Percentiles rank a stretch among this genome's conserved stretches.
Evolutionary conservation across 306 rosid species (phyloP).

Genomic region (Acacia acuminata): DNA sequence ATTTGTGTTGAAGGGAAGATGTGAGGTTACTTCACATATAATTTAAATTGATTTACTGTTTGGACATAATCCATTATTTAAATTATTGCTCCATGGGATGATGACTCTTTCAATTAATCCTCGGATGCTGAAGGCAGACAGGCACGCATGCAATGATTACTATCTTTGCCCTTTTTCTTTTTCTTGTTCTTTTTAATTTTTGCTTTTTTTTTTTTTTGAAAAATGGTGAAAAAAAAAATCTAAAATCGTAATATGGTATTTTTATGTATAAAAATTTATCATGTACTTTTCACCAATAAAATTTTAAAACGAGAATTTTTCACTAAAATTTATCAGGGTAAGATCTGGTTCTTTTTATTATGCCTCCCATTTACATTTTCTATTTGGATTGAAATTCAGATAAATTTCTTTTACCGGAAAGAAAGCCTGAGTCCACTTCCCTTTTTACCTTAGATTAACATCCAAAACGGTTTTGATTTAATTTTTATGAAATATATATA

Average conservation of each 20-base stretch:
- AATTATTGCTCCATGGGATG: neutral
- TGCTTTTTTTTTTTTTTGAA: neutral
- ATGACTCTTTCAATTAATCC: neutral
- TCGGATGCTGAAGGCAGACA: slow-evolving; percentile 3
- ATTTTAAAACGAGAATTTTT: too few relatives aligned
- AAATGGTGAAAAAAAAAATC: too few relatives aligned
- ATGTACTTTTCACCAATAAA: too few relatives aligned
- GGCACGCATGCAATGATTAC: neutral
- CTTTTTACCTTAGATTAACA: too few relatives aligned
- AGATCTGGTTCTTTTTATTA: neutral
- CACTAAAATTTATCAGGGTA: neutral
- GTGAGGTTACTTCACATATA: neutral
- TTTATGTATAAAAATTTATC: too few relatives aligned
- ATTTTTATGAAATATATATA: too few relatives aligned
- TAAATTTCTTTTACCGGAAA: too few relatives aligned
- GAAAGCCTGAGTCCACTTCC: too few relatives aligned
- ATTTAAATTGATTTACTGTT: neutral
- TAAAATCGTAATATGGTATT: too few relatives aligned
- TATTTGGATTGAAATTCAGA: neutral
- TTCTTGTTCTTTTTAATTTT: neutral
- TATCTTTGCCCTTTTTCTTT: neutral
- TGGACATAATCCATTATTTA: neutral
- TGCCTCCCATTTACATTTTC: neutral
- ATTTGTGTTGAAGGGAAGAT: neutral
- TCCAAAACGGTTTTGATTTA: too few relatives aligned